Conservation (phyloP, 177 flowering plant species). For the Tripterygium wilfordii region DNA sequence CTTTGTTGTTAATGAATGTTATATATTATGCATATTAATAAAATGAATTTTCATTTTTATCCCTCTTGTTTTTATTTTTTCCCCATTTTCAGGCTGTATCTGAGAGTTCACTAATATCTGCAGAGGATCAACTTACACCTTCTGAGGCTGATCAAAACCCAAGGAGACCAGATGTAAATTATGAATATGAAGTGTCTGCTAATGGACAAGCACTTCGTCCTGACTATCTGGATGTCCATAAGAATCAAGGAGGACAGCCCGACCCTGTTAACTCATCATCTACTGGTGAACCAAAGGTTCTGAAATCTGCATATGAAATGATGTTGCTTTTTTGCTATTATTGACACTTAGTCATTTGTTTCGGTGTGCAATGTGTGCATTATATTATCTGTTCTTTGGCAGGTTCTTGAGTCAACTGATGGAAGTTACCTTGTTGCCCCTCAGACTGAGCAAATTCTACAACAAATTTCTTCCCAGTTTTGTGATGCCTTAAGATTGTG, state of each 20-base stretch:
- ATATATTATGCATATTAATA: no score
- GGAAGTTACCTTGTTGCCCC: slow-evolving; percentile 24
- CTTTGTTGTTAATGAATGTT: no score
- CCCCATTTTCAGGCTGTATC: slow-evolving; percentile 49
- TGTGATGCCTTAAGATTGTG: slow-evolving; percentile 43
- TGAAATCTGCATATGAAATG: no score
- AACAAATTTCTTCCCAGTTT: slow-evolving; percentile 58
- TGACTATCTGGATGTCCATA: slow-evolving; percentile 41
- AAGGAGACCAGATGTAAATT: slow-evolving; percentile 32
- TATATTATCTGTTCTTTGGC: no score
- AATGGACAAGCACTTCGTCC: slow-evolving; percentile 47
- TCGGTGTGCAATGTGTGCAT: no score
- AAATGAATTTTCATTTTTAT: slow-evolving; percentile 1
- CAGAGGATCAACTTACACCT: slow-evolving; percentile 34
- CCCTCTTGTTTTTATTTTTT: slow-evolving; percentile 1
- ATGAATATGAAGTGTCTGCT: slow-evolving; percentile 47
- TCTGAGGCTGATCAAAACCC: slow-evolving; percentile 42
- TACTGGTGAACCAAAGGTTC: slow-evolving; percentile 57
- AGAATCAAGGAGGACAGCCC: slow-evolving; percentile 39
- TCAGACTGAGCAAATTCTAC: slow-evolving; percentile 43
- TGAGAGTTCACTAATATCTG: slow-evolving; percentile 38
- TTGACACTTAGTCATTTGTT: no score
- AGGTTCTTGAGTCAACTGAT: slow-evolving; percentile 45
- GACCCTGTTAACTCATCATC: slow-evolving; percentile 32
- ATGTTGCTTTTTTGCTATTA: neutral